Evolutionary conservation across 2,329 filamentous ascomycete species (phyloP).

Genomic region (Sclerotinia sclerotiorum): DNA sequence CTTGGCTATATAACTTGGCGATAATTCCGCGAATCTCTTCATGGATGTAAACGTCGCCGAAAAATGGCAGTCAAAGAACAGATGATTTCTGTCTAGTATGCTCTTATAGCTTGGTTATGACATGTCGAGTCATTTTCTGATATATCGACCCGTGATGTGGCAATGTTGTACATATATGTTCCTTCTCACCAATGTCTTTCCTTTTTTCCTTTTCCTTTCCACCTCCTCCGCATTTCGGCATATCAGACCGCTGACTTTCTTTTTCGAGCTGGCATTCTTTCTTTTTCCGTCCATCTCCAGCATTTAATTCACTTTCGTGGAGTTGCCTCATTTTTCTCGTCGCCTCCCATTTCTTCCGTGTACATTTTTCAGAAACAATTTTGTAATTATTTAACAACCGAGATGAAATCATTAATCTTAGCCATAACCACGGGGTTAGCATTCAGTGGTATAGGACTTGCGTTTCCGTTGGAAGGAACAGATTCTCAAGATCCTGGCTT

Average conservation of each 20-base stretch:
- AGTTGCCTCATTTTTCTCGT: background rate
- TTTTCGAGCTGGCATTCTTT: background rate
- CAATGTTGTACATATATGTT: slow-evolving; percentile 8
- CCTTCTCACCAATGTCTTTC: background rate
- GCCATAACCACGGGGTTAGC: slow-evolving; percentile 19
- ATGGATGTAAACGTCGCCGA: background rate
- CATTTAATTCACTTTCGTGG: background rate
- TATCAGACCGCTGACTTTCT: slow-evolving; percentile 9
- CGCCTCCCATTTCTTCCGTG: background rate
- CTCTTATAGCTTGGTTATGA: background rate
- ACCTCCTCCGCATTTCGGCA: background rate
- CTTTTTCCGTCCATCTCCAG: background rate
- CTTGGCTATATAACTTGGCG: background rate
- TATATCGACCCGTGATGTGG: background rate
- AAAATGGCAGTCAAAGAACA: slow-evolving; percentile 17
- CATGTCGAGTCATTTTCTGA: slow-evolving; percentile 11
- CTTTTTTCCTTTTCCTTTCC: background rate
- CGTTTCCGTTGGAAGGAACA: slow-evolving; percentile 10
- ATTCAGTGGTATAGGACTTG: slow-evolving; percentile 21
- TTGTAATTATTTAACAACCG: slow-evolving; percentile 9
- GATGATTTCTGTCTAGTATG: background rate
- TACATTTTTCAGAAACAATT: background rate
- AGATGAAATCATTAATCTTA: slow-evolving; percentile 22
- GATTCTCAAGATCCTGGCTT: slow-evolving; percentile 23
- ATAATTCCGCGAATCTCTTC: background rate